These are phyloP conservation scores for Cafeteria roenbergensis DNA, from an alignment of 108 stramenopile genomes.

Conservation along the genomic window DNA sequence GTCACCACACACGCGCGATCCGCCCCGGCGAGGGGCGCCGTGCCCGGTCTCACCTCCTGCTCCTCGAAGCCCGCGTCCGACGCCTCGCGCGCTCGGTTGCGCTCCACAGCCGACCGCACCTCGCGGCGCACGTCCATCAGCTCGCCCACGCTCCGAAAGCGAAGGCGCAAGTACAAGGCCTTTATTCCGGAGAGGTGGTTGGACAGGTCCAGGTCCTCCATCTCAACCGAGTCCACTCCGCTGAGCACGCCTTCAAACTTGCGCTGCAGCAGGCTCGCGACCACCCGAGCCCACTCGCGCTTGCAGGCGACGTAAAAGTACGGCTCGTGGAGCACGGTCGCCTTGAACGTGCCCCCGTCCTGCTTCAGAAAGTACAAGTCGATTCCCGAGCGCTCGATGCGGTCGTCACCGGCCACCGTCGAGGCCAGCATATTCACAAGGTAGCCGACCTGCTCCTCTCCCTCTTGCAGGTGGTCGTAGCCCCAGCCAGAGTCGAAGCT, in stretches of 20 bases:
- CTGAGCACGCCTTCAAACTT: slow-evolving; percentile 29
- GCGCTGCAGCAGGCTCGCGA: slow-evolving; percentile 20
- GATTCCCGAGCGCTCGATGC: slow-evolving; percentile 50
- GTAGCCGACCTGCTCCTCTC: slow-evolving; percentile 45
- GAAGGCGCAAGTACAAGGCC: slow-evolving; percentile 49
- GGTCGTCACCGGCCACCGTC: slow-evolving; percentile 45
- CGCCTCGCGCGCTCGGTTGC: slow-evolving; percentile 13
- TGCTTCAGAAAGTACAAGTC: slow-evolving; percentile 75
- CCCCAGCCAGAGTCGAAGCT: not conserved
- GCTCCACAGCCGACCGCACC: slow-evolving; percentile 40
- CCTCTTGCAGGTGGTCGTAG: not conserved
- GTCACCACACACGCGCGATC: too few species aligned
- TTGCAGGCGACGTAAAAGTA: slow-evolving; percentile 71
- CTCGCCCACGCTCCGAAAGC: slow-evolving; percentile 48
- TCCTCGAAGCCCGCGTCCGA: slow-evolving; percentile 4
- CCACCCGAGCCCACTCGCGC: slow-evolving; percentile 1
- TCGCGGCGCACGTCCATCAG: slow-evolving; percentile 51
- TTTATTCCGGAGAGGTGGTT: slow-evolving; percentile 49
- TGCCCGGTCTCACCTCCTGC: too few species aligned
- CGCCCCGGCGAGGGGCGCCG: too few species aligned
- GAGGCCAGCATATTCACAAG: slow-evolving; percentile 75
- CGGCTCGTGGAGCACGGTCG: slow-evolving; percentile 65
- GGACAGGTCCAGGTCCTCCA: slow-evolving; percentile 52
- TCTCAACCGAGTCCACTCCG: slow-evolving; percentile 25
- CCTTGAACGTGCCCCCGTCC: slow-evolving; percentile 64